phyloP scores from a whole-genome alignment of 495 filamentous ascomycete genomes.

The Penicillium silybi region DNA sequence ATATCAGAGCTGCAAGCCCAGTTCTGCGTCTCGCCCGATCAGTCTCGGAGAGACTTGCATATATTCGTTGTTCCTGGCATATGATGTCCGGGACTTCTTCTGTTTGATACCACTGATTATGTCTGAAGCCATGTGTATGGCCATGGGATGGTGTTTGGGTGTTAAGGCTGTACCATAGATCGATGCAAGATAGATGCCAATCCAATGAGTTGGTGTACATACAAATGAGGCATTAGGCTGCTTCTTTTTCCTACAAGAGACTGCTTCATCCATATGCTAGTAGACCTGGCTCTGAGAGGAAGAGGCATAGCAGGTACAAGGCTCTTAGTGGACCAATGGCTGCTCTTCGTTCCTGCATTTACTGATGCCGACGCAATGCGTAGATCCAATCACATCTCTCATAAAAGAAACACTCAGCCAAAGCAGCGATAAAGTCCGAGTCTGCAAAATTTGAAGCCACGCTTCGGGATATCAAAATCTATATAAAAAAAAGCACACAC shows the following conservation, averaged over 20 bases:
- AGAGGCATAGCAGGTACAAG: background rate
- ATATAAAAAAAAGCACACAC: background rate
- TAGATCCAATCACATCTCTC: background rate
- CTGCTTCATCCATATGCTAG: background rate
- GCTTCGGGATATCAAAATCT: slow-evolving; percentile 4
- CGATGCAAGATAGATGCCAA: background rate
- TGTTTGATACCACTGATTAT: slow-evolving; percentile 4
- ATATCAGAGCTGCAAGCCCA: background rate
- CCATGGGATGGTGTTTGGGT: background rate
- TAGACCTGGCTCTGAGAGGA: background rate
- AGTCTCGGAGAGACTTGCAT: background rate
- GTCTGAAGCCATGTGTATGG: background rate
- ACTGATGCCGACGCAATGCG: background rate
- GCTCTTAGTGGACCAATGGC: background rate
- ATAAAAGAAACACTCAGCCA: background rate
- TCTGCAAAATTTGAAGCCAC: background rate
- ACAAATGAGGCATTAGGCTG: background rate
- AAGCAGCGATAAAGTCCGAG: background rate
- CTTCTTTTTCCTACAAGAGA: background rate
- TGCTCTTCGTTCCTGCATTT: background rate
- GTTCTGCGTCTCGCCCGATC: background rate
- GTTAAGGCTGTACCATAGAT: slow-evolving; percentile 1
- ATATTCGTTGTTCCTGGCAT: background rate
- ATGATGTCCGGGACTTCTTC: background rate
- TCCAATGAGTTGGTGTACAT: background rate